Percentiles rank a stretch among this genome's conserved stretches.
These are phyloP conservation scores for Debaryomyces udenii DNA, from an alignment of 1,139 yeast species.

Conservation along the genomic window DNA sequence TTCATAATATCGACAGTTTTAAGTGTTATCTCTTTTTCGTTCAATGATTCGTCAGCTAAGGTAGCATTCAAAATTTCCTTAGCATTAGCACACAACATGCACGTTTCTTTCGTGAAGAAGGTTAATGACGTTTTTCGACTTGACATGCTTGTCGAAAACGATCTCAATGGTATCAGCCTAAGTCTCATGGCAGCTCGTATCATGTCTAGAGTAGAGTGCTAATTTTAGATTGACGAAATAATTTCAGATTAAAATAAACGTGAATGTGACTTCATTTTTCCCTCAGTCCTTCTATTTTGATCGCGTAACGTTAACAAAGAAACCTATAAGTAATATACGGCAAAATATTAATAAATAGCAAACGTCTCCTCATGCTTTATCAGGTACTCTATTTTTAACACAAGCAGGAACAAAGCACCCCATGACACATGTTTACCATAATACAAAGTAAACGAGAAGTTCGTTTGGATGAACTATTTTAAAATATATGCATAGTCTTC, in stretches of 20 bases:
- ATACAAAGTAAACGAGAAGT: too few relatives aligned
- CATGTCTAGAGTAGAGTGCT: too few relatives aligned
- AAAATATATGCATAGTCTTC: too few relatives aligned
- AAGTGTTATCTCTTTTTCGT: constrained; percentile 35
- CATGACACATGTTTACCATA: too few relatives aligned
- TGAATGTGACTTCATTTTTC: not conserved
- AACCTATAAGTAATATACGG: not conserved
- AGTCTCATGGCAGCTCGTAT: too few relatives aligned
- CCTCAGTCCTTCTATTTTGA: not conserved
- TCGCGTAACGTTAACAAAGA: not conserved
- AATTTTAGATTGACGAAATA: too few relatives aligned
- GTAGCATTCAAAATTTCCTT: constrained; percentile 52
- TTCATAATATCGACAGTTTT: constrained; percentile 67
- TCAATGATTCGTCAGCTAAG: constrained; percentile 28
- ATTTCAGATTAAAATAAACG: not conserved
- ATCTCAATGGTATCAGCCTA: too few relatives aligned
- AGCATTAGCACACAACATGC: constrained; percentile 80
- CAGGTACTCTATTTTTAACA: too few relatives aligned
- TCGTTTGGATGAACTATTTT: too few relatives aligned
- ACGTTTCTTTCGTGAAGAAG: constrained; percentile 75
- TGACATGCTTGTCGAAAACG: not conserved
- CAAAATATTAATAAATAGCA: not conserved
- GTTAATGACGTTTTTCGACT: constrained; percentile 40
- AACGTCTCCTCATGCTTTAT: not conserved
- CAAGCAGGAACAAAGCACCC: too few relatives aligned